These are phyloP conservation scores for Herpetospermum pedunculosum DNA, from an alignment of 306 rosid species.

Conservation along the genomic window DNA sequence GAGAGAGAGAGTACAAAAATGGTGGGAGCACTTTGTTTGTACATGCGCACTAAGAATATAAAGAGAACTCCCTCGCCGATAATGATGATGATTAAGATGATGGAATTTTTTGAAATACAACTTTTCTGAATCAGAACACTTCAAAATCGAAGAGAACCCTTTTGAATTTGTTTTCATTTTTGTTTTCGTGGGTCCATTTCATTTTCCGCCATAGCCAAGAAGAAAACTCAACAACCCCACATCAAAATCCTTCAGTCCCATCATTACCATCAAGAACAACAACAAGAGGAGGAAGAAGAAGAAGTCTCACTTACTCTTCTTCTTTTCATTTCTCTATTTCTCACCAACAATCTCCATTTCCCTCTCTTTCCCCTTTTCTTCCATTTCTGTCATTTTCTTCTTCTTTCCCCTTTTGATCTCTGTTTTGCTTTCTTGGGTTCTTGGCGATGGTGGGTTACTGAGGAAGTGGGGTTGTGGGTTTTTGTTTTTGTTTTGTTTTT, in stretches of 20 bases:
- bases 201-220: conserved; percentile 7
- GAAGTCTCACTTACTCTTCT: neutral
- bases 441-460: conserved; percentile 32
- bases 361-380: neutral
- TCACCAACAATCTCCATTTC: conserved; percentile 3
- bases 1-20: neutral
- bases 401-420: neutral
- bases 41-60: conserved; percentile 8
- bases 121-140: neutral
- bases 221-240: neutral
- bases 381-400: neutral
- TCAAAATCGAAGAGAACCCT: neutral
- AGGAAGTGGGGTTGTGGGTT: conserved; percentile 14
- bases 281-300: neutral
- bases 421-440: conserved; percentile 12
- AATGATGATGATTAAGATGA: neutral
- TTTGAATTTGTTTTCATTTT: too few species aligned
- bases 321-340: neutral
- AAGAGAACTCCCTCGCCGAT: neutral
- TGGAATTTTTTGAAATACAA: neutral
- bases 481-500: neutral
- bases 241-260: neutral
- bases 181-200: conserved; percentile 6
- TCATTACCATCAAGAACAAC: neutral
- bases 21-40: neutral